Percentiles rank a stretch among this genome's conserved stretches.
phyloP scores from a whole-genome alignment of 495 filamentous ascomycete species.

The Apiosordaria backusii region DNA sequence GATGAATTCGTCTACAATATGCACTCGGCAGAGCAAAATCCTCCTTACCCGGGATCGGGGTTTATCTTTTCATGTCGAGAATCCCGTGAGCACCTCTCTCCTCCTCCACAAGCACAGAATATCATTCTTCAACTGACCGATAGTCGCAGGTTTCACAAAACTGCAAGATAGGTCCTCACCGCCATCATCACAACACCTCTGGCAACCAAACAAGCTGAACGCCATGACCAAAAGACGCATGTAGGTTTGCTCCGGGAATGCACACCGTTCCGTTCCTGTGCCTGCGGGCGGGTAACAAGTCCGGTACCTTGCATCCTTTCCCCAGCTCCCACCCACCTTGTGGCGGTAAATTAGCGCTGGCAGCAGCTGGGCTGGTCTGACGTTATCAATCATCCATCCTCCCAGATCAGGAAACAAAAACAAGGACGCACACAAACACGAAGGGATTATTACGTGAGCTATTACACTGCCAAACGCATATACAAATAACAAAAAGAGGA shows the following conservation, averaged over 20 bases:
- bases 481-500: background rate
- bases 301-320: background rate
- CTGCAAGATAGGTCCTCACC: no score
- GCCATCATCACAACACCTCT: background rate
- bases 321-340: background rate
- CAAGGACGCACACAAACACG: background rate
- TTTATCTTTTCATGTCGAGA: background rate
- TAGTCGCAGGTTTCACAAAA: no score
- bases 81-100: no score
- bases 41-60: background rate
- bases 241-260: background rate
- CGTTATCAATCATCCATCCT: background rate
- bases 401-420: background rate
- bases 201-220: background rate
- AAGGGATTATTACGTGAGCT: background rate
- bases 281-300: background rate
- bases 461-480: background rate
- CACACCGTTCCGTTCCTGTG: background rate
- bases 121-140: no score
- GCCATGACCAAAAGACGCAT: background rate
- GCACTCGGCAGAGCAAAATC: background rate
- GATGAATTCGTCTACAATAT: no score
- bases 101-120: no score
- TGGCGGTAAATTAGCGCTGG: background rate
- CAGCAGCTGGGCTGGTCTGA: no score